These are phyloP conservation scores for Kodamaea kaohsiungensis DNA, from an alignment of 805 yeast genomes.

Conservation along the genomic window DNA sequence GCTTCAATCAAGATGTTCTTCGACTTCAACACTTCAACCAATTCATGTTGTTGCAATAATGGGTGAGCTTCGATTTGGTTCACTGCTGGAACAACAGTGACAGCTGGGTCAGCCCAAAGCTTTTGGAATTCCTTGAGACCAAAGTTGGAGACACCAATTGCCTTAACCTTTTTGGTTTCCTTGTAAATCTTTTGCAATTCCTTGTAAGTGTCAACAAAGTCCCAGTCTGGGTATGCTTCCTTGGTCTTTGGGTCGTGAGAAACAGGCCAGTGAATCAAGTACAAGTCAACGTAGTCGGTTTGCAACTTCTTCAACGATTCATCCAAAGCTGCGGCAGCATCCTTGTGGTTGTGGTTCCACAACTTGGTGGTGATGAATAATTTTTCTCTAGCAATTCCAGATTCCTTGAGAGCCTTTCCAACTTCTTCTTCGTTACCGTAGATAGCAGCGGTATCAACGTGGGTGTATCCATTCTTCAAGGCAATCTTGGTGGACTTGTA, in stretches of 20 bases:
- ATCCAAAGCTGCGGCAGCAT: slow-evolving; percentile 55
- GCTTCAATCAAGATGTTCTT: slow-evolving; percentile 66
- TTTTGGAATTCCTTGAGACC: slow-evolving; percentile 52
- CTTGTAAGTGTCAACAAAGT: slow-evolving; percentile 60
- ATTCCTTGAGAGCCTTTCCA: slow-evolving; percentile 53
- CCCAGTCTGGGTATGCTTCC: slow-evolving; percentile 29
- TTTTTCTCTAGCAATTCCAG: slow-evolving; percentile 64
- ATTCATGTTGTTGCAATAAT: slow-evolving; percentile 61
- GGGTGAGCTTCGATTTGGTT: slow-evolving; percentile 83
- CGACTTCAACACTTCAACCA: slow-evolving; percentile 51
- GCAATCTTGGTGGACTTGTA: slow-evolving; percentile 61
- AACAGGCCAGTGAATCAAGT: slow-evolving; percentile 83
- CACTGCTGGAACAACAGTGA: slow-evolving; percentile 60
- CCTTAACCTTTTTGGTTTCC: slow-evolving; percentile 52
- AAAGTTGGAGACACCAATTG: slow-evolving; percentile 80
- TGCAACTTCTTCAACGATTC: slow-evolving; percentile 62
- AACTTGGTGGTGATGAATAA: slow-evolving; percentile 73
- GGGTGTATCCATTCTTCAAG: slow-evolving; percentile 66
- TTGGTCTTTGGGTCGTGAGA: slow-evolving; percentile 46
- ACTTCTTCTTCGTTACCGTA: slow-evolving; percentile 69
- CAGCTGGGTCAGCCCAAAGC: slow-evolving; percentile 50
- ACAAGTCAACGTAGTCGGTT: slow-evolving; percentile 75
- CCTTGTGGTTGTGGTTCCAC: slow-evolving; percentile 55
- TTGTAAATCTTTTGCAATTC: slow-evolving; percentile 57
- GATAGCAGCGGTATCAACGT: slow-evolving; percentile 74